Evolutionary conservation across 2,329 filamentous ascomycete genomes (phyloP).

Genomic region (Chrysoporthe puriensis): DNA sequence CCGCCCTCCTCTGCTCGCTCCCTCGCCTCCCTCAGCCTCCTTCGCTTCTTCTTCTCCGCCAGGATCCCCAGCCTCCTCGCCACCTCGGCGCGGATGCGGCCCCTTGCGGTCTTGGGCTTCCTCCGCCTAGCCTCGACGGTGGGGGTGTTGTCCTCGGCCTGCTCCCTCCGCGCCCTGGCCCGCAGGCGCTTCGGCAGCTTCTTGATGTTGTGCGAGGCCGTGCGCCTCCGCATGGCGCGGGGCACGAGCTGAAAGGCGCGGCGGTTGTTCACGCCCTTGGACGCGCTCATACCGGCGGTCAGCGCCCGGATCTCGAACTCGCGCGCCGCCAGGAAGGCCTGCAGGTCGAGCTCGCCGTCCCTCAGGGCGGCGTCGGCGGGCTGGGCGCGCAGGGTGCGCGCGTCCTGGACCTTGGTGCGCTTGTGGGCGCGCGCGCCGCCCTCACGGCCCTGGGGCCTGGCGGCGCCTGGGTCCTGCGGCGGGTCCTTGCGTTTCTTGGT

Average conservation of each 20-base stretch:
- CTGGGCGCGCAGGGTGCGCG: conserved; percentile 55
- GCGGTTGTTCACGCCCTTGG: conserved; percentile 63
- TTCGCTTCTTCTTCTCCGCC: conserved; percentile 57
- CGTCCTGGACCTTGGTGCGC: conserved; percentile 50
- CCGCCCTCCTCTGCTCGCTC: conserved; percentile 32
- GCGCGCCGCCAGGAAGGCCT: conserved; percentile 80
- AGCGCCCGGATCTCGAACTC: conserved; percentile 89
- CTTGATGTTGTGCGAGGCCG: conserved; percentile 94
- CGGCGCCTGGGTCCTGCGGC: neutral
- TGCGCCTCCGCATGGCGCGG: conserved; percentile 79
- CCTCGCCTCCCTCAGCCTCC: conserved; percentile 42
- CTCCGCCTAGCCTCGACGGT: conserved; percentile 69
- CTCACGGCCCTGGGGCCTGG: conserved; percentile 33
- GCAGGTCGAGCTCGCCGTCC: conserved; percentile 82
- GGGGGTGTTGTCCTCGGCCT: conserved; percentile 89
- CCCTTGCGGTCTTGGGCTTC: conserved; percentile 61
- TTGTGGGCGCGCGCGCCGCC: conserved; percentile 40
- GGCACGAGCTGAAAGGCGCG: conserved; percentile 93
- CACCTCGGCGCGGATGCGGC: conserved; percentile 72
- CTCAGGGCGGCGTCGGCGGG: conserved; percentile 55
- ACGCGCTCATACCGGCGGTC: conserved; percentile 78
- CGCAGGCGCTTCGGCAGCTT: conserved; percentile 80
- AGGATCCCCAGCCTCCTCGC: conserved; percentile 71
- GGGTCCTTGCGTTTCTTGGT: conserved; percentile 34
- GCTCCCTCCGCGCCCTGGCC: conserved; percentile 70